Evolutionary conservation across 257 asterid genomes (phyloP), one percentile per base, ranked within the genome.

Genomic region (Salvia miltiorrhiza): DNA sequence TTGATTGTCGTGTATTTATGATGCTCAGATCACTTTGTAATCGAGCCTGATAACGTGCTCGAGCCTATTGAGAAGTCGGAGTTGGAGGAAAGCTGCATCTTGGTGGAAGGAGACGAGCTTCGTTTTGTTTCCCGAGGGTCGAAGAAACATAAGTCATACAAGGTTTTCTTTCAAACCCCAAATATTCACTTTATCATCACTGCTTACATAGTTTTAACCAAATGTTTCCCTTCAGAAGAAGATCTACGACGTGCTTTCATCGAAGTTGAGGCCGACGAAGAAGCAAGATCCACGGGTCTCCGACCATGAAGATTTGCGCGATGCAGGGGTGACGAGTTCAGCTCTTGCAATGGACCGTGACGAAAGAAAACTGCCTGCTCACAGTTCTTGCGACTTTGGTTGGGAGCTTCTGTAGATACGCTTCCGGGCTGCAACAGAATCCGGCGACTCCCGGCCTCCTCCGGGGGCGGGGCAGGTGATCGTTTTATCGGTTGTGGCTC

Each of bases 61-160:
- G 74, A 78, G 71, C 67, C 70, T n/a, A 66, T 44, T 56, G 83
- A 76, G 11, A 79, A 54, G 71, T 72, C 82, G 44, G 58, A 24
- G 53, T 63, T 88, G 61, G 90, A 79, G 72, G 95, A 91, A 72
- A 77, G 90, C 33, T 87, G 91, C 39, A 69, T 91, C 50, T 56
- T 86, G 83, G 95, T 88, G 69, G 90, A 88, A 66, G 84, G 81
- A 11, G 78, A 81, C 32, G 50, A 73, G 53, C 80, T 57, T 63
- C 77, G 40, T 55, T 45, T 30, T n/a, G 49, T 72, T 58, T 57
- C 82, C 30, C 80, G 52, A 41, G 80, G 53, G 56, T 63, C 77
- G 9, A 71, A 50, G 71, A 79, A 76, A 58, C 87, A 66, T 1
- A 88, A 81, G 78, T 88, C 97, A 5, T 90, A 85, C 78, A 88